Evolutionary conservation across 257 asterid species (phyloP).

Genomic region (Nicotiana otophora): DNA sequence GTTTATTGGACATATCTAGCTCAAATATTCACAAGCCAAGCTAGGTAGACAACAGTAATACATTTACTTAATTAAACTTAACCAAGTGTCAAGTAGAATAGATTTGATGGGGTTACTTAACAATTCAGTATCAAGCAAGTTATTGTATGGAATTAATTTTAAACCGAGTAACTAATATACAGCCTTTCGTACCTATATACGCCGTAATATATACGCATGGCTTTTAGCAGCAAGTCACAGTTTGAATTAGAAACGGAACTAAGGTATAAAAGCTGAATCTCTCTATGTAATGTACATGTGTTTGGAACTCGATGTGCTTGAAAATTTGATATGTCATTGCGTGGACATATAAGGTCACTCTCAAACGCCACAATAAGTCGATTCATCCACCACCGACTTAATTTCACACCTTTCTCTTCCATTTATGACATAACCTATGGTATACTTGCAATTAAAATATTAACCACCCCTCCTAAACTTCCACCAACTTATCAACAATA

Average conservation of each 20-base stretch:
- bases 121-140: too few species aligned
- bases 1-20: too few species aligned
- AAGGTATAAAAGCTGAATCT: not conserved
- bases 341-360: constrained; percentile 1
- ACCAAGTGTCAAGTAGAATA: too few species aligned
- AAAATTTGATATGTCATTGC: not conserved
- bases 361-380: not conserved
- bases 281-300: not conserved
- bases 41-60: too few species aligned
- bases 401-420: not conserved
- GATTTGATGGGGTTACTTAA: too few species aligned
- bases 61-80: too few species aligned
- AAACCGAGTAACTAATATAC: too few species aligned
- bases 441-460: not conserved
- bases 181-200: too few species aligned
- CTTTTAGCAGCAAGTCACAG: not conserved
- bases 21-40: too few species aligned
- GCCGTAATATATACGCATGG: too few species aligned
- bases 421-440: not conserved
- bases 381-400: constrained; percentile 16
- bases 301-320: not conserved
- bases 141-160: too few species aligned
- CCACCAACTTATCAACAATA: constrained; percentile 14
- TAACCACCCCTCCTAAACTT: not conserved
- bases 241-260: constrained; percentile 6